phyloP scores from a whole-genome alignment of 2,329 filamentous ascomycete genomes.

The Akanthomyces muscarius region DNA sequence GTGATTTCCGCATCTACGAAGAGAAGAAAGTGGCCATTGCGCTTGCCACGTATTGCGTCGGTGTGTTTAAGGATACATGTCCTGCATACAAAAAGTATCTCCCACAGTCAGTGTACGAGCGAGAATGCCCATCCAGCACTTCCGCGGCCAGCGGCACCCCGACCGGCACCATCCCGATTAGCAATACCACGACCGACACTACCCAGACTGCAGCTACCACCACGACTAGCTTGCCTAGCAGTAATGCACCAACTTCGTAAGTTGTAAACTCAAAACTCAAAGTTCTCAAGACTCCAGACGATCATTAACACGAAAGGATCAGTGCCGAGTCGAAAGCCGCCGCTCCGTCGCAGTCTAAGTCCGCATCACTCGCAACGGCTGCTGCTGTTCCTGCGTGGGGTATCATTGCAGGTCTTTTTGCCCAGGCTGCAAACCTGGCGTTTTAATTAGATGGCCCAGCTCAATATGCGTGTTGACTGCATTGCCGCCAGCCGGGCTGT shows the following conservation, averaged over 20 bases:
- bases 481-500: no score
- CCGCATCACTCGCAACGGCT: not conserved
- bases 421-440: not conserved
- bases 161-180: not conserved
- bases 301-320: not conserved
- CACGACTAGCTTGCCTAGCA: not conserved
- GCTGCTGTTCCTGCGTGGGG: not conserved
- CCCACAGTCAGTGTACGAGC: not conserved
- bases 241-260: not conserved
- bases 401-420: not conserved
- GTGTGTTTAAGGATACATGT: not conserved
- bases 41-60: not conserved
- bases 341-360: not conserved
- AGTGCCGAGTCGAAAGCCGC: not conserved
- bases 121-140: not conserved
- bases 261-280: not conserved
- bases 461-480: no score
- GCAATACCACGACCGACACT: not conserved
- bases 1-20: not conserved
- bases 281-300: no score
- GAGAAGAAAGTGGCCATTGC: not conserved
- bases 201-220: not conserved
- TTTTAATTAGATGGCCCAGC: no score
- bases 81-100: not conserved
- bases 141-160: not conserved